A percentile compares a stretch with the other conserved stretches of the same genome.
Evolutionary conservation across 2,329 filamentous ascomycete genomes (phyloP).

Genomic region (Lasiodiplodia theobromae): DNA sequence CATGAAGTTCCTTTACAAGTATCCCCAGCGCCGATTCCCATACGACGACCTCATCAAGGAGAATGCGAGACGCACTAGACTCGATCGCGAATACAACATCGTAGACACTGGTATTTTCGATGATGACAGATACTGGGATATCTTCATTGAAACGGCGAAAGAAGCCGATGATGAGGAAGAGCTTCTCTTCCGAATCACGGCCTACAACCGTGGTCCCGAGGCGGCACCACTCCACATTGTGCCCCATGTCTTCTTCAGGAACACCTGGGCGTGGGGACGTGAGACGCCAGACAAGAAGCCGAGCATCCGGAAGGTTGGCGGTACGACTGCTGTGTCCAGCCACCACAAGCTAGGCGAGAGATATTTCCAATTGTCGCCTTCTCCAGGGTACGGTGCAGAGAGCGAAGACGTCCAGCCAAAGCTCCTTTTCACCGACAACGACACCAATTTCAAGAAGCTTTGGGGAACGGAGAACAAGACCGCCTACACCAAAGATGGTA

Average conservation of each 20-base stretch:
- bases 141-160: conserved; percentile 95
- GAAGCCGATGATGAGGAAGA: conserved; percentile 91
- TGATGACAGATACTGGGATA: conserved; percentile 94
- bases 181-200: conserved; percentile 90
- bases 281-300: conserved; percentile 80
- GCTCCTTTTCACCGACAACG: conserved; percentile 93
- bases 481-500: conserved; percentile 92
- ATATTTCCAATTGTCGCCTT: conserved; percentile 86
- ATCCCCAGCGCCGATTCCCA: conserved; percentile 89
- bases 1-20: conserved; percentile 99
- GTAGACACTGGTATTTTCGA: conserved; percentile 88
- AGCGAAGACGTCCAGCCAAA: conserved; percentile 85
- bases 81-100: conserved; percentile 89
- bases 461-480: conserved; percentile 78
- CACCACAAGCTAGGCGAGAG: conserved; percentile 83
- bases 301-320: conserved; percentile 70
- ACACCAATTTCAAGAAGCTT: conserved; percentile 82
- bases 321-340: conserved; percentile 75
- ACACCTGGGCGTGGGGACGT: conserved; percentile 95
- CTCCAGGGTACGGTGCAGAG: conserved; percentile 79
- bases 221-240: conserved; percentile 91
- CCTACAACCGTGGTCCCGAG: conserved; percentile 93
- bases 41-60: conserved; percentile 88
- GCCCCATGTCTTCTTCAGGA: conserved; percentile 95
- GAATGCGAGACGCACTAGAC: conserved; percentile 77